Evolutionary conservation across 495 filamentous ascomycete species (phyloP), one percentile per base, ranked within the genome.

Genomic region (Jackrogersella minutella): DNA sequence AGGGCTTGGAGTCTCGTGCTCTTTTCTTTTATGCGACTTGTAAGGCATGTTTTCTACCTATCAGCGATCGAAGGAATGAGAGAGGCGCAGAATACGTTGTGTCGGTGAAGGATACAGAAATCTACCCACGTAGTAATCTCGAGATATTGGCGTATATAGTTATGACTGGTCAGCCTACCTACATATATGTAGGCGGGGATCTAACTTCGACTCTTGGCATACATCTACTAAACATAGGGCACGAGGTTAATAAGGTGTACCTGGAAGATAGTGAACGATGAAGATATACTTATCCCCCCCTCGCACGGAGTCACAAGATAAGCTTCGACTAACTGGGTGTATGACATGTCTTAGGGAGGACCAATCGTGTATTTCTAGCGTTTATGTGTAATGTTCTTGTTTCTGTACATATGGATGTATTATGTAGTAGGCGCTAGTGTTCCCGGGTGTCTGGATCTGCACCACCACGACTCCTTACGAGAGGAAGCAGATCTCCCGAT

Each of bases 401-500:
- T 51, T 41, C 13, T 24, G 26, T 7, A 30, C 26, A 3, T 30
- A 30, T 7, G 26, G n/a, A n/a, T n/a, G n/a, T n/a, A n/a, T n/a
- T n/a, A n/a, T n/a, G n/a, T 24, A 7, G 40, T 39, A 36, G 33
- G 47, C 44, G 13, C 14, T 21, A 9, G 13, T n/a, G 46, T 46
- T 59, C 31, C 55, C 49, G 40, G 46, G 14, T 22, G 21, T 43
- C 24, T 62, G 65, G 58, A 58, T 58, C 52, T 68, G 53, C 58
- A 40, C 28, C 26, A 53, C 53, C 31, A 41, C 3, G 31, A 39
- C 36, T 61, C 43, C 36, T 49, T 57, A 26, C 43, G 36, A 57
- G 52, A 63, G 65, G 65, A 63, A 40, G 58, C 16, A 63, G 55
- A 63, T 58, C 58, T 68, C 55, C 65, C 65, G 65, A 59, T 28